Conservation (phyloP, 176 grass and related monocot species). For the Oryza longistaminata region DNA sequence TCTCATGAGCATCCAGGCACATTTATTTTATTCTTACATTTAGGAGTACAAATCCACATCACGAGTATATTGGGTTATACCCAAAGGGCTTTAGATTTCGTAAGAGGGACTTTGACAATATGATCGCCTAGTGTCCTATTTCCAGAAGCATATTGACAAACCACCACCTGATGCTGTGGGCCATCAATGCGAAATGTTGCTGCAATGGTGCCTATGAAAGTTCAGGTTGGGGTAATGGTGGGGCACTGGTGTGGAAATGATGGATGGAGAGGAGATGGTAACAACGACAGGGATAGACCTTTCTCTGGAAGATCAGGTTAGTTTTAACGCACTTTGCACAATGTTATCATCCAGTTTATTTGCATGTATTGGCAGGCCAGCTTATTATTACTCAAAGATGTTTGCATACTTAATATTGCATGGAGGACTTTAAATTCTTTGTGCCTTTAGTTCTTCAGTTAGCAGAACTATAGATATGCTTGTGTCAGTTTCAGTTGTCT, state of each 20-base stretch:
- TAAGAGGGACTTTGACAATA: conserved; percentile 90
- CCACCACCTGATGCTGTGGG: conserved; percentile 69
- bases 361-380: not conserved
- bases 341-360: not conserved
- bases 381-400: not conserved
- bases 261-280: conserved; percentile 41
- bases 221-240: conserved; percentile 50
- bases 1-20: conserved; percentile 91
- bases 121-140: conserved; percentile 83
- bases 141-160: conserved; percentile 95
- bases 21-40: conserved; percentile 92
- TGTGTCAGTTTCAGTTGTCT: not conserved
- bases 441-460: not conserved
- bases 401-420: not conserved
- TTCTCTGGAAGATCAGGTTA: conserved; percentile 63
- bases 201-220: conserved; percentile 88
- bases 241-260: conserved; percentile 11
- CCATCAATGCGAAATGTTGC: conserved; percentile 68
- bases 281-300: conserved; percentile 60
- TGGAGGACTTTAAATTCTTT: not conserved
- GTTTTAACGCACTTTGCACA: not conserved
- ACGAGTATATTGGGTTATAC: conserved; percentile 91
- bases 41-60: conserved; percentile 91
- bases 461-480: not conserved
- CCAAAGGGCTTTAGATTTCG: conserved; percentile 92